phyloP scores from a whole-genome alignment of 768 basidiomycete species.

The Pisolithus tinctorius region DNA sequence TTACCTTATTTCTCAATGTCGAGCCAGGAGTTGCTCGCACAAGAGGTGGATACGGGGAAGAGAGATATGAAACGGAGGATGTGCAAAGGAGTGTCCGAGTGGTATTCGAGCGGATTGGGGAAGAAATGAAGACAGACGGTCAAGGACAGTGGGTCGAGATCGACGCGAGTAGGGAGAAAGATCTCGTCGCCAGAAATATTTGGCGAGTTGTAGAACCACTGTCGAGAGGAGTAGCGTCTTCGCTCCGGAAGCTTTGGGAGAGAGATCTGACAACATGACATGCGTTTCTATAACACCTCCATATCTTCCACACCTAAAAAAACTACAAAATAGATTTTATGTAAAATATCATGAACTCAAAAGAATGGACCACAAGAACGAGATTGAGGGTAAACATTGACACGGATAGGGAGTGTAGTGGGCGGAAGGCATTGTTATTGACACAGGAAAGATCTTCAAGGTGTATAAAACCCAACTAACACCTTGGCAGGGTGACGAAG shows the following conservation, averaged over 20 bases:
- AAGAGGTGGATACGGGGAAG: slow-evolving; percentile 79
- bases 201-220: slow-evolving; percentile 48
- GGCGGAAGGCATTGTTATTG: slow-evolving; percentile 5
- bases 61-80: slow-evolving; percentile 80
- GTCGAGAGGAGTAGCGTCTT: slow-evolving; percentile 27
- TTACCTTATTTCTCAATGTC: slow-evolving; percentile 83
- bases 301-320: not conserved
- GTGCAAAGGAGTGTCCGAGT: slow-evolving; percentile 61
- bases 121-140: slow-evolving; percentile 36
- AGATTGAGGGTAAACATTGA: slow-evolving; percentile 8
- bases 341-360: slow-evolving; percentile 13
- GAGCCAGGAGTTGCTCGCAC: slow-evolving; percentile 56
- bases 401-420: slow-evolving; percentile 6
- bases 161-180: slow-evolving; percentile 49
- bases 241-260: slow-evolving; percentile 50
- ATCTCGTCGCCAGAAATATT: slow-evolving; percentile 46
- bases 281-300: slow-evolving; percentile 3
- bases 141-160: slow-evolving; percentile 44
- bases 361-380: slow-evolving; percentile 10
- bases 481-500: slow-evolving; percentile 9
- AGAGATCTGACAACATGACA: not conserved
- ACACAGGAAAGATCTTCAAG: slow-evolving; percentile 12
- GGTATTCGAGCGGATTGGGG: slow-evolving; percentile 51
- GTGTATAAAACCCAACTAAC: slow-evolving; percentile 11
- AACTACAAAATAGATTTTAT: slow-evolving; percentile 19